phyloP scores from a whole-genome alignment of 2,329 filamentous ascomycete genomes.

The Leptographium wingfieldii region DNA sequence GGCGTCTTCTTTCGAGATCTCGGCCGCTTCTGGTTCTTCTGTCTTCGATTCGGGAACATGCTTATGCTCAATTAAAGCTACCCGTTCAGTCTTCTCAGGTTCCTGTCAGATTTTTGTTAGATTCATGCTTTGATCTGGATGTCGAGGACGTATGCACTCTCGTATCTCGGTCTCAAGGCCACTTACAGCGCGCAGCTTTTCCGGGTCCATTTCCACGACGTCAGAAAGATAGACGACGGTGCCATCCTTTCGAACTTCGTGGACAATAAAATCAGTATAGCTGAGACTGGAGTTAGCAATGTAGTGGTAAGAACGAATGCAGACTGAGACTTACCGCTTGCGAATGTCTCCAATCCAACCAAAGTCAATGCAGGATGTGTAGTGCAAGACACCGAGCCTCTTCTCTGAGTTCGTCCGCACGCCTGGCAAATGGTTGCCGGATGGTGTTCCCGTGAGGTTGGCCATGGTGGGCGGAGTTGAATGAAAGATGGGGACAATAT shows the following conservation, averaged over 20 bases:
- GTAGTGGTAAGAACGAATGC: constrained; percentile 1
- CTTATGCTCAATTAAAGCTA: not conserved
- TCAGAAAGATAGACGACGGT: constrained; percentile 57
- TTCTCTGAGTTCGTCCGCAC: constrained; percentile 21
- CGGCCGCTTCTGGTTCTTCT: not conserved
- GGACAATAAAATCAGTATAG: constrained; percentile 87
- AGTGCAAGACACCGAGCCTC: constrained; percentile 28
- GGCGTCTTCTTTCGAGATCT: constrained; percentile 20
- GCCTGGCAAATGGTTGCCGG: constrained; percentile 14
- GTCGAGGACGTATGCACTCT: not conserved
- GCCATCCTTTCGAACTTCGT: constrained; percentile 70
- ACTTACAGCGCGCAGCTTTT: not conserved
- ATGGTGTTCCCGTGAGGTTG: not conserved
- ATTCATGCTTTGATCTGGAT: not conserved
- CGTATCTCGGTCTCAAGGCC: not conserved
- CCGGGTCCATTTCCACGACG: not conserved
- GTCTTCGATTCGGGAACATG: not conserved
- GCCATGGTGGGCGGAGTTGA: constrained; percentile 2
- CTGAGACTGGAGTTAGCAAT: constrained; percentile 23
- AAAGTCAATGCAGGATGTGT: constrained; percentile 25
- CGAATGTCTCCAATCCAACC: constrained; percentile 31
- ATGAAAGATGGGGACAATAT: not conserved
- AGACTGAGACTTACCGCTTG: constrained; percentile 23
- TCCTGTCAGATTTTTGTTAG: not conserved
- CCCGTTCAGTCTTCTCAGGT: not conserved